Evolutionary conservation across 148 eudicot genomes (phyloP).

Genomic region (Fagopyrum homotropicum): DNA sequence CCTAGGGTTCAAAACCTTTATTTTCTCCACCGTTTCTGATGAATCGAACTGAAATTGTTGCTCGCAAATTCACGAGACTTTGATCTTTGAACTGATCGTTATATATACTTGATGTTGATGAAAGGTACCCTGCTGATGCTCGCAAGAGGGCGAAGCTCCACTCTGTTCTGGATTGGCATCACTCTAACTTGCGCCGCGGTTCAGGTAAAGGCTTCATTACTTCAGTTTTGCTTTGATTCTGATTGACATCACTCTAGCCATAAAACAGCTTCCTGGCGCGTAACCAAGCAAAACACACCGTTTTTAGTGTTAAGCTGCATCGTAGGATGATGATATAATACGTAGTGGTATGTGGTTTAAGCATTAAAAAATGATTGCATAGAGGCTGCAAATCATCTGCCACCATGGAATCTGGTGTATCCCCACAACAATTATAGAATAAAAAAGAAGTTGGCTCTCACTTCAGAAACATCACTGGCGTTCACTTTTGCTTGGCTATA

Average conservation of each 20-base stretch:
- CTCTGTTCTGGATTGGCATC: slow-evolving; percentile 98
- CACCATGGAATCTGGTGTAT: neutral
- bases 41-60: neutral
- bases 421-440: neutral
- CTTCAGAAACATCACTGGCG: neutral
- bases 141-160: slow-evolving; percentile 76
- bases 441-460: neutral
- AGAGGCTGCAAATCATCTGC: no score
- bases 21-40: neutral
- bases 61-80: neutral
- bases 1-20: neutral
- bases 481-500: no score
- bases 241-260: no score
- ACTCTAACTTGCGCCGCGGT: slow-evolving; percentile 74
- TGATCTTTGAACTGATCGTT: neutral
- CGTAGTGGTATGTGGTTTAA: neutral
- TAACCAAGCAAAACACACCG: neutral
- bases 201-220: slow-evolving; percentile 35
- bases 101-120: slow-evolving; percentile 1
- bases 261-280: neutral
- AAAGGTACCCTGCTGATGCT: slow-evolving; percentile 87
- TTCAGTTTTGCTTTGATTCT: no score
- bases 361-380: no score
- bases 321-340: neutral
- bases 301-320: neutral